Conservation (phyloP, 441 rosid genomes). For the Pelargonium fulgidum region DNA sequence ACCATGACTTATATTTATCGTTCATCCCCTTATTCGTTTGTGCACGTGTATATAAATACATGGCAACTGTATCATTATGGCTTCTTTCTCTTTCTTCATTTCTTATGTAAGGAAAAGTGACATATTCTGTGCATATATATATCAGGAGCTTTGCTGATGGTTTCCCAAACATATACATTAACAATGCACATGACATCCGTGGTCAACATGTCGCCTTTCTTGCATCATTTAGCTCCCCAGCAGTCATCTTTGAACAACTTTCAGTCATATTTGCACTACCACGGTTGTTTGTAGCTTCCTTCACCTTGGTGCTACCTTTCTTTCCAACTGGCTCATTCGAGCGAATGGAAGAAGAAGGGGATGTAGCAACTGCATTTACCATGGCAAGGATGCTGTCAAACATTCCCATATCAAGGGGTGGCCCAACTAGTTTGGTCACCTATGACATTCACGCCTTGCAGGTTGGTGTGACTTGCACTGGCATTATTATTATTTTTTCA, state of each 20-base stretch:
- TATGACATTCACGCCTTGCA: slow-evolving; percentile 96
- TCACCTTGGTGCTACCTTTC: slow-evolving; percentile 86
- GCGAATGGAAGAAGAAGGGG: slow-evolving; percentile 99
- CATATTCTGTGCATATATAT: slow-evolving; percentile 11
- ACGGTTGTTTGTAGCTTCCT: slow-evolving; percentile 79
- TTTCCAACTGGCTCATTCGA: slow-evolving; percentile 97
- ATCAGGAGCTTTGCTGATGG: slow-evolving; percentile 93
- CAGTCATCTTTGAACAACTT: slow-evolving; percentile 88
- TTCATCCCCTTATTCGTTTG: no score
- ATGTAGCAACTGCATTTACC: slow-evolving; percentile 96
- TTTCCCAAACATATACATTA: slow-evolving; percentile 83
- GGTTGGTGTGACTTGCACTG: slow-evolving; percentile 32
- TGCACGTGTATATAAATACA: no score
- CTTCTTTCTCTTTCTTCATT: background rate
- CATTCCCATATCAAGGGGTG: slow-evolving; percentile 92
- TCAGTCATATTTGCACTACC: slow-evolving; percentile 95
- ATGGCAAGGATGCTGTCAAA: slow-evolving; percentile 94
- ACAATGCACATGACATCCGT: slow-evolving; percentile 80
- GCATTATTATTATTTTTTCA: background rate
- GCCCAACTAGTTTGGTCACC: slow-evolving; percentile 89
- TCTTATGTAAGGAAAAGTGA: slow-evolving; percentile 12
- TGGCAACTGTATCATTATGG: no score
- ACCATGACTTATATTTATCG: no score
- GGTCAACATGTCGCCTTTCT: slow-evolving; percentile 96
- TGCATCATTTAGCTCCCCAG: slow-evolving; percentile 86